These are phyloP conservation scores for Spathaspora sp. DNA, from an alignment of 1,139 yeast genomes.

Conservation along the genomic window DNA sequence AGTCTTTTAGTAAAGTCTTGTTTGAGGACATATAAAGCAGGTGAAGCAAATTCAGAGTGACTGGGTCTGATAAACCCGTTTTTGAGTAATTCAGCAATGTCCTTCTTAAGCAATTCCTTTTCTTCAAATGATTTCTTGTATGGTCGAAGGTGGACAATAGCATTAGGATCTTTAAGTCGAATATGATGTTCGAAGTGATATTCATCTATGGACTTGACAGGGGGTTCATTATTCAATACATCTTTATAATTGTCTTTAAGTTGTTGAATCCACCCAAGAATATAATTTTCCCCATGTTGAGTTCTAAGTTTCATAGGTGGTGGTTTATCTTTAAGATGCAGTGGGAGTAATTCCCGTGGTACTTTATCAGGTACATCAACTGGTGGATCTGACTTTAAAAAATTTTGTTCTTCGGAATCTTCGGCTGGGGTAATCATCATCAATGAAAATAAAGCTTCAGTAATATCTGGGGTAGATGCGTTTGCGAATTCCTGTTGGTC, in stretches of 20 bases:
- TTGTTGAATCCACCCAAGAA: neutral
- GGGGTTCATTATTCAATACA: neutral
- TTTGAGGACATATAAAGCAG: slow-evolving; percentile 9
- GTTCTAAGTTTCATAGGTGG: no score
- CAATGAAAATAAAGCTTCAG: no score
- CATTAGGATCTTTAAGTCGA: neutral
- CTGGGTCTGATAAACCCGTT: neutral
- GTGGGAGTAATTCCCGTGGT: no score
- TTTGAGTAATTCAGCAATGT: neutral
- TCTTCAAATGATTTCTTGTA: neutral
- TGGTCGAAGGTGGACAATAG: neutral
- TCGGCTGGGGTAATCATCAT: no score
- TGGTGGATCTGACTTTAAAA: no score
- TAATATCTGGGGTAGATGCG: no score
- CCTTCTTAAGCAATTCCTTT: neutral
- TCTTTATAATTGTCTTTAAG: neutral
- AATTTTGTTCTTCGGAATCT: no score
- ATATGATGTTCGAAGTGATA: neutral
- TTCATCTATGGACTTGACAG: neutral
- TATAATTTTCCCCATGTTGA: neutral
- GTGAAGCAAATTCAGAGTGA: neutral
- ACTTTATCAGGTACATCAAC: no score
- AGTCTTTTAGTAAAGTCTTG: slow-evolving; percentile 15
- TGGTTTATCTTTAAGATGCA: no score
- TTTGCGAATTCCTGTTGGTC: neutral